These are phyloP conservation scores for Cadophora gregata DNA, from an alignment of 2,329 filamentous ascomycete species.

Conservation along the genomic window DNA sequence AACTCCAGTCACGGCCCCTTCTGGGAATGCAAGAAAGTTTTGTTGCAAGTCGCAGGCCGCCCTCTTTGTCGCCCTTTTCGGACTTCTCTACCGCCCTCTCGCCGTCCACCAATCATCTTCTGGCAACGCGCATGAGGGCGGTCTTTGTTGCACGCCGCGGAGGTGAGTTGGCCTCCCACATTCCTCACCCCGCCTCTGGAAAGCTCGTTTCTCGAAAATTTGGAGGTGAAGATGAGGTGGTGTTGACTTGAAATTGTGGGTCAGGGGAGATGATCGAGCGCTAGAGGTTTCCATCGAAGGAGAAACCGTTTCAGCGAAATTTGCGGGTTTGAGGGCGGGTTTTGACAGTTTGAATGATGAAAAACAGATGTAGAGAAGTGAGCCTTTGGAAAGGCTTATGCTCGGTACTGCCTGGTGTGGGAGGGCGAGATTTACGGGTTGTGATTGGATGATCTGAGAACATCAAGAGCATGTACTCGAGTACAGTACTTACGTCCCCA, in stretches of 20 bases:
- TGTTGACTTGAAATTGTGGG: background rate
- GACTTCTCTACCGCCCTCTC: background rate
- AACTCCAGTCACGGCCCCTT: background rate
- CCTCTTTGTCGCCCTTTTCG: slow-evolving; percentile 15
- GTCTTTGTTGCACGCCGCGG: slow-evolving; percentile 15
- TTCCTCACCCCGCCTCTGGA: background rate
- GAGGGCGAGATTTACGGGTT: background rate
- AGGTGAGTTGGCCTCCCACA: slow-evolving; percentile 1
- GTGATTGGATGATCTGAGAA: slow-evolving; percentile 3
- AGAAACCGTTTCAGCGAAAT: background rate
- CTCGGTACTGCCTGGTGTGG: background rate
- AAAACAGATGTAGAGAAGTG: background rate
- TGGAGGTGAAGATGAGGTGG: background rate
- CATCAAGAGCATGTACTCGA: no score
- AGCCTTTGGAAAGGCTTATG: background rate
- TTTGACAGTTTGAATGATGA: background rate
- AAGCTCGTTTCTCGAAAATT: background rate
- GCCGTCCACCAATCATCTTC: background rate
- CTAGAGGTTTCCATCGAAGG: background rate
- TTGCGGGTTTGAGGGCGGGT: background rate
- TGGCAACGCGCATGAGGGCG: slow-evolving; percentile 1
- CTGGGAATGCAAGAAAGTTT: background rate
- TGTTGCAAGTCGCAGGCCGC: slow-evolving; percentile 10
- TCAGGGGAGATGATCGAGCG: background rate
- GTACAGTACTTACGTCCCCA: background rate